phyloP scores from a whole-genome alignment of 768 basidiomycete species.

The Collybia sp. region DNA sequence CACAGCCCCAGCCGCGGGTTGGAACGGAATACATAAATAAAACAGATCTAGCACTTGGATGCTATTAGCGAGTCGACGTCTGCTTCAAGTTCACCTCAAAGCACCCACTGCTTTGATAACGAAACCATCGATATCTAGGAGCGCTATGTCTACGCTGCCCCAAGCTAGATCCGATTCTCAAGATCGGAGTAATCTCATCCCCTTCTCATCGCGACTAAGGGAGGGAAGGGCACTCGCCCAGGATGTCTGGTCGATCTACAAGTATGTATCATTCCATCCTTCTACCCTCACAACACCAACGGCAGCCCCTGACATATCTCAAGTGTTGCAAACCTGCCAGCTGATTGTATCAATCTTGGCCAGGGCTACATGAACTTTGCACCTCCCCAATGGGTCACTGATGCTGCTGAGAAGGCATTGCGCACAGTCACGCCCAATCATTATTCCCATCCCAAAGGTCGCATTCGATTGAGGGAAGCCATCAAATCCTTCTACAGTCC shows the following conservation, averaged over 20 bases:
- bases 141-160: not conserved
- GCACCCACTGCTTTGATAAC: not conserved
- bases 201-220: slow-evolving; percentile 66
- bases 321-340: slow-evolving; percentile 83
- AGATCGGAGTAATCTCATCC: slow-evolving; percentile 50
- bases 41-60: no score
- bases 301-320: slow-evolving; percentile 5
- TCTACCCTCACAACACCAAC: slow-evolving; percentile 4
- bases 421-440: slow-evolving; percentile 64
- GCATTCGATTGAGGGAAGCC: slow-evolving; percentile 83
- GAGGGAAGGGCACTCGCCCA: slow-evolving; percentile 74
- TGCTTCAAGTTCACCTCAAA: not conserved
- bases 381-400: slow-evolving; percentile 75
- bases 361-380: slow-evolving; percentile 94
- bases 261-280: slow-evolving; percentile 37
- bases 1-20: no score
- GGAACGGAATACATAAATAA: no score
- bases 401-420: slow-evolving; percentile 70
- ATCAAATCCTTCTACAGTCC: slow-evolving; percentile 78
- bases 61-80: not conserved
- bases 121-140: slow-evolving; percentile 1
- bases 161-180: not conserved
- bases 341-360: slow-evolving; percentile 93
- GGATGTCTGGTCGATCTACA: slow-evolving; percentile 93
- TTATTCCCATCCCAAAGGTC: slow-evolving; percentile 89